Base-by-base conservation (phyloP, 768 basidiomycete species). In the Leucogyrophana mollusca region DNA sequence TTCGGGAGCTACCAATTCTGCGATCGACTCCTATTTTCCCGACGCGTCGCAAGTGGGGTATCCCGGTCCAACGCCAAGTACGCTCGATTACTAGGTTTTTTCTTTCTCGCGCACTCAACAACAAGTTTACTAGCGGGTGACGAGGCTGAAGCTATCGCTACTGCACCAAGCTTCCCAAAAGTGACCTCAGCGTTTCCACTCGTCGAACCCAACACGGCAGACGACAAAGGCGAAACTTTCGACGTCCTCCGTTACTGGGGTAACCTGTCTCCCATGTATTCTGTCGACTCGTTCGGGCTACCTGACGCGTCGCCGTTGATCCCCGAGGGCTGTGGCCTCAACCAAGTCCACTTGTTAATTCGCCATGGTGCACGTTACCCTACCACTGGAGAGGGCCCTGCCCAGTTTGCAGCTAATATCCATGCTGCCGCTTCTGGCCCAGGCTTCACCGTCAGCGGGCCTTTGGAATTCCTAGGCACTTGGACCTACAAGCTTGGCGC, bases 201-300 rank as follows among this genome's bases (percentile, higher is more conserved):
- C 10, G 56, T 77, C 11, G 60, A 63, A 38, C 75, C 70, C 1
- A 55, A 58, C 30, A 65, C 70, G 4, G 51, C 56, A n/a, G 66
- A 70, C 50, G 52, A 61, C n/a, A 51, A 57, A 16, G 58, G 52
- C 25, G 48, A 48, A 14, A 46, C 22, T n/a, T 81, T 82, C 56
- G 64, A 79, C 43, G 64, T 78, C 14, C 49, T 76, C 27, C 64
- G 68, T 41, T 60, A 73, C 43, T 72, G 72, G 63, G 80, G 77
- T 20, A 77, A 73, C 52, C 70, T 78, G 27, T 64, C 72, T 4
- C 78, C 78, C 1, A 76, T 72, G 71, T 72, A 71, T 51, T 80
- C 78, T 9, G 69, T 79, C 17, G 60, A 70, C 2, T 71, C 74
- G 2, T 77, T 77, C 55, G 79, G 79, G n/a, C 63, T 81, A 14